Base-by-base conservation (phyloP, 1,284 basidiomycete species). In the Ceratobasidium sp. region DNA sequence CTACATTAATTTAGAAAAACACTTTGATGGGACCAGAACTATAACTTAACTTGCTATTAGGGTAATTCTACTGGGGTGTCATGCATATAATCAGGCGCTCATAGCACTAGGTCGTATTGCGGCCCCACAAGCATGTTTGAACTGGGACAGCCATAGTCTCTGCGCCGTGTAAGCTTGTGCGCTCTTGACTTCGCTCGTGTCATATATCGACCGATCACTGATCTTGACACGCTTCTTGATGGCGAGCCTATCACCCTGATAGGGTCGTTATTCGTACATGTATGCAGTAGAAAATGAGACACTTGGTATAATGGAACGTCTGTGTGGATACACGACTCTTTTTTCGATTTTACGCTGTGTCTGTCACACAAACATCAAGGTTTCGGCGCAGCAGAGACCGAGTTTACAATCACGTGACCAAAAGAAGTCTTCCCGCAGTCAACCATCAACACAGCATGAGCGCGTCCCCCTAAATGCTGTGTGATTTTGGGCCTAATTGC, bases 391-490 rank as follows among this genome's bases (percentile, higher is more conserved):
- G 59, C 59, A 61, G 13, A 15, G 33, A 20, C 26, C 59, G 26
- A 28, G 40, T 38, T 38, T 10, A 13, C 3, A 1, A 10, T 38
- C 59, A 61, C 59, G 59, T 61, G 59, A 40, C 33, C 28, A 3
- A 6, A 20, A 20, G 59, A 61, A 61, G 59, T 20, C 42, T 50
- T 67, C 20, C 48, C 50, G 48, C 66, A 68, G 48, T 54, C 28
- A 33, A 68, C 54, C 15, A 52, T 3, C 33, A 12, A 9, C 52
- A 54, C 66, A 68, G 48, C 50, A 33, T 54, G 38, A 38, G 46
- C 48, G 33, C 66, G 15, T 20, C 38, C 15, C 15, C 50, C 66
- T 33, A 13, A 33, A 68, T 54, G 66, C 66, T 54, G 66, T 68
- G 66, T 46, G 26, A 13, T 40, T n/a, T 46, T 54, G 1, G 12